Base-by-base conservation (phyloP, 768 basidiomycete genomes). In the Amanita muscaria region DNA sequence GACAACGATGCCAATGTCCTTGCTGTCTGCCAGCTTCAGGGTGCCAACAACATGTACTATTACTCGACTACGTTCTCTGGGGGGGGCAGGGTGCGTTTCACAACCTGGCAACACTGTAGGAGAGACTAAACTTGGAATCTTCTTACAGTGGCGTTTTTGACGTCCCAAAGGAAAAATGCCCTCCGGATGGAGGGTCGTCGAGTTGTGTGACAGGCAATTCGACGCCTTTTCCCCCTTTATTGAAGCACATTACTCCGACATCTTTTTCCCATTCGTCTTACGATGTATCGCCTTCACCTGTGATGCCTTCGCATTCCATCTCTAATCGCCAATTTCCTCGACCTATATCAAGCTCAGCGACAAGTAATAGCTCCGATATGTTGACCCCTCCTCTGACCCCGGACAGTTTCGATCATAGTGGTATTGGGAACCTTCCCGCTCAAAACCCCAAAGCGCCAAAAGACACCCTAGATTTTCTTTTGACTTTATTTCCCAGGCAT, bases 101-200 rank as follows among this genome's bases (percentile, higher is more conserved):
- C 14, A 5, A 36, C 3, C 15, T 38, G 39, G 31, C 25, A 34
- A 16, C 40, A 36, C 32, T 38, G 29, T n/a, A n/a, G n/a, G n/a
- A n/a, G n/a, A n/a, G n/a, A n/a, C n/a, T n/a, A n/a, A n/a, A n/a
- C n/a, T n/a, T n/a, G n/a, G n/a, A n/a, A n/a, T n/a, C n/a, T n/a
- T n/a, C n/a, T n/a, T n/a, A n/a, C 49, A 89, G 88, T 91, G 88
- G 88, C 82, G 88, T 69, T 88, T 91, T 91, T 91, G 88, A 91
- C 88, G 73, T 70, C 74, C 86, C 88, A 55, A 81, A 75, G 58
- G 67, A 66, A 53, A 91, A 91, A 91, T 91, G 88, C 88, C 88
- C 88, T 87, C 88, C 87, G 56, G 82, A 87, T 61, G 60, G 88
- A 84, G 88, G 88, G 88, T 91, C 88, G 87, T 81, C 79, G 73